Evolutionary conservation across 2,329 filamentous ascomycete species (phyloP).

Genomic region (Cladorrhinum sp.): DNA sequence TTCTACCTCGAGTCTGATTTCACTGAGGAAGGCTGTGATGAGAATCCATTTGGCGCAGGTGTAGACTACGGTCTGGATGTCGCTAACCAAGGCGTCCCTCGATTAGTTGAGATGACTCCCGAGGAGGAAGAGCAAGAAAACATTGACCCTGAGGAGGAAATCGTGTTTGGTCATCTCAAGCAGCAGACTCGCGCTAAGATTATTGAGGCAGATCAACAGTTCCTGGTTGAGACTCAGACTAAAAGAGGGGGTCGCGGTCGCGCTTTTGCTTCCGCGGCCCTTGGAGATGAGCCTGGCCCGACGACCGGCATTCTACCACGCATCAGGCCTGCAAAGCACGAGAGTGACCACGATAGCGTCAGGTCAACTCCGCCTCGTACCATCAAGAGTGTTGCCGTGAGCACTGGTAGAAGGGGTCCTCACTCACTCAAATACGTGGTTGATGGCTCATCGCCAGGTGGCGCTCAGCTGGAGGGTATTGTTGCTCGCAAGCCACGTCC

Average conservation of each 20-base stretch:
- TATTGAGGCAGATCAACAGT: constrained; percentile 70
- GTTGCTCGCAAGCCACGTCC: constrained; percentile 65
- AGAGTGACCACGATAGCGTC: constrained; percentile 52
- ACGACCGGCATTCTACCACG: constrained; percentile 57
- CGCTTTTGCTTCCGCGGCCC: constrained; percentile 28
- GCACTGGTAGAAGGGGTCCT: constrained; percentile 40
- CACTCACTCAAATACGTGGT: constrained; percentile 57
- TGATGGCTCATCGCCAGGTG: constrained; percentile 59
- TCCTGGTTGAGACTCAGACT: constrained; percentile 58
- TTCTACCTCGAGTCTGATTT: constrained; percentile 98
- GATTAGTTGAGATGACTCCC: constrained; percentile 61
- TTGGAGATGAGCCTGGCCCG: constrained; percentile 51
- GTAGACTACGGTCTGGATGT: constrained; percentile 64
- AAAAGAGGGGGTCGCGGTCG: constrained; percentile 45
- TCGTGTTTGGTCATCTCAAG: constrained; percentile 69
- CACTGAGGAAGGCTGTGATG: constrained; percentile 77
- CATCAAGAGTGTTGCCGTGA: constrained; percentile 36
- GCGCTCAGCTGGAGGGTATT: constrained; percentile 53
- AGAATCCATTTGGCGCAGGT: constrained; percentile 83
- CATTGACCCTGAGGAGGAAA: constrained; percentile 67
- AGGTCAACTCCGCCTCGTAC: constrained; percentile 50
- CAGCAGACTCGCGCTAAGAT: constrained; percentile 72
- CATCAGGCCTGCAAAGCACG: constrained; percentile 61
- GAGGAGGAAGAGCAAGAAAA: constrained; percentile 69
- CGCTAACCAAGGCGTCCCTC: constrained; percentile 67